Evolutionary conservation across 176 grass and related monocot species (phyloP).

Genomic region (Tuctoria greenei): DNA sequence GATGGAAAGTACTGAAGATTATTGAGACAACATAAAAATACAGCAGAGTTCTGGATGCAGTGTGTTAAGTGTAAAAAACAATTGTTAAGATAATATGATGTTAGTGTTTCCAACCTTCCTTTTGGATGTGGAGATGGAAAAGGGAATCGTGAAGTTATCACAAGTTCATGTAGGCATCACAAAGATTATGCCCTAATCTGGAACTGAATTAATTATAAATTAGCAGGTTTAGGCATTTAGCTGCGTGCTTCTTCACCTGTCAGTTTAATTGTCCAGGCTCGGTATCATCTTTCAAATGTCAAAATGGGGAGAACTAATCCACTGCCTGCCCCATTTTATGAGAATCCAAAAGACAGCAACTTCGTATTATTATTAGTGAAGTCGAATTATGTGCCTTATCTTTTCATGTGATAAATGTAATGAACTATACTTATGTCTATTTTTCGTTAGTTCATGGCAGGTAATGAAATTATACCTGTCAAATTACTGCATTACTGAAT

Average conservation of each 20-base stretch:
- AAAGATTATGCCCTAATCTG: neutral
- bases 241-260: neutral
- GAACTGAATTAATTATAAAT: neutral
- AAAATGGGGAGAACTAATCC: neutral
- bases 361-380: neutral
- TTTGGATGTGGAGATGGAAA: neutral
- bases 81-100: neutral
- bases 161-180: neutral
- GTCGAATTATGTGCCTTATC: slow-evolving; percentile 8
- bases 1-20: slow-evolving; percentile 6
- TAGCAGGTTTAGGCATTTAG: neutral
- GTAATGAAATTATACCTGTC: neutral
- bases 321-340: neutral
- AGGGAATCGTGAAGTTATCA: neutral
- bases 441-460: neutral
- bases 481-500: neutral
- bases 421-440: neutral
- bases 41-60: neutral
- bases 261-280: neutral
- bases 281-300: neutral
- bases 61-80: neutral
- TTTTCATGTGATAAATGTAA: neutral
- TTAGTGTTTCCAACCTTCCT: neutral
- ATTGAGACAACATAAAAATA: neutral
- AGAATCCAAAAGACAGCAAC: neutral